phyloP scores from a whole-genome alignment of 495 filamentous ascomycete species.

The Hypoxylon trugodes region DNA sequence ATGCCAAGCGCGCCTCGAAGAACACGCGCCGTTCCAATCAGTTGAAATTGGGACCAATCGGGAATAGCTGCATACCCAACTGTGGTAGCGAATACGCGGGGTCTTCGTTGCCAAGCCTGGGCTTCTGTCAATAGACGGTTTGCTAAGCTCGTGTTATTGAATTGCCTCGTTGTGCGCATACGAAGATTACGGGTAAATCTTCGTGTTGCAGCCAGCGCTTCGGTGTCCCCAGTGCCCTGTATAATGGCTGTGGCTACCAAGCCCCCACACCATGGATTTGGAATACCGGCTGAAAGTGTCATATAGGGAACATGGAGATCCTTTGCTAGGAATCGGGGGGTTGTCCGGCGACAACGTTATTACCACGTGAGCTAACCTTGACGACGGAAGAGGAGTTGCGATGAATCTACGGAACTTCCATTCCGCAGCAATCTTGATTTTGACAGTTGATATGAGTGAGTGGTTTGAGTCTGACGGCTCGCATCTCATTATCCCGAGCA shows the following conservation, averaged over 20 bases:
- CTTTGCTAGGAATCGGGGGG: constrained; percentile 2
- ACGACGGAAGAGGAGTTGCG: constrained; percentile 13
- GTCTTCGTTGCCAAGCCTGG: constrained; percentile 13
- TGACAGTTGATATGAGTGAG: background rate
- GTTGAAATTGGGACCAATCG: constrained; percentile 22
- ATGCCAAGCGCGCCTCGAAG: constrained; percentile 32
- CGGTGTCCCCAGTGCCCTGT: constrained; percentile 18
- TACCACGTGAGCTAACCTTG: background rate
- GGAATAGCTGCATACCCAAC: constrained; percentile 9
- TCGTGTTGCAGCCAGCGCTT: constrained; percentile 2
- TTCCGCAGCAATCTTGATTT: constrained; percentile 20
- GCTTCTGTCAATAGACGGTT: constrained; percentile 6
- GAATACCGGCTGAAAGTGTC: constrained; percentile 19
- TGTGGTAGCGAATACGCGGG: constrained; percentile 30
- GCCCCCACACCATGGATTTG: constrained; percentile 8
- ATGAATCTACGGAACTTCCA: constrained; percentile 15
- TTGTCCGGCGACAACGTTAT: background rate
- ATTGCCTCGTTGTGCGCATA: constrained; percentile 26
- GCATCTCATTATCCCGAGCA: background rate
- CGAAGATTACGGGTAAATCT: constrained; percentile 15
- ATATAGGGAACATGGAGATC: constrained; percentile 8
- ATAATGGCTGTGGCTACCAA: constrained; percentile 1
- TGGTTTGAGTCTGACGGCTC: background rate
- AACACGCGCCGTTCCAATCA: constrained; percentile 4
- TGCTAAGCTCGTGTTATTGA: constrained; percentile 17